Base-by-base conservation (phyloP, 164 flowering plant species). In the Sextonia rubra region DNA sequence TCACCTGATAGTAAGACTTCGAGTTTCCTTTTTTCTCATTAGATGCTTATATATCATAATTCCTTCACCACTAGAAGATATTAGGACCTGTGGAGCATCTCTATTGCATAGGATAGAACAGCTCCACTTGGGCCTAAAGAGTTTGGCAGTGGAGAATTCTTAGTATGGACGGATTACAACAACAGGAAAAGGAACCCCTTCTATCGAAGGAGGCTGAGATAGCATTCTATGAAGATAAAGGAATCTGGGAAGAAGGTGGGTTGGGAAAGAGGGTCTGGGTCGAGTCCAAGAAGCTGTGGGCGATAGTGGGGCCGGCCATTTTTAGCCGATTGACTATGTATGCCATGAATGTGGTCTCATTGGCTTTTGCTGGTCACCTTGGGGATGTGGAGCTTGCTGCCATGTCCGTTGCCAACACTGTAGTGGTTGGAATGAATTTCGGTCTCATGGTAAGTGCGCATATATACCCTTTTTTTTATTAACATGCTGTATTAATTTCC, bases 361-460 rank as follows among this genome's bases (percentile, higher is more conserved):
- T 82, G 74, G 87, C 91, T 32, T 87, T 87, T 62, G 88, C 86
- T 3, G 93, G 91, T 66, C 91, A 87, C 72, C 71, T 87, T 60
- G 90, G 91, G 1, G 88, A 86, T 30, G 80, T 87, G 25, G 83
- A 86, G 47, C 89, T 89, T 68, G 89, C 91, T 25, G 74, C 93
- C 32, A 70, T 89, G 47, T 83, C 92, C 79, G 83, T 88, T 11
- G 88, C 85, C 69, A 81, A 72, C 71, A 80, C 77, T 12, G 88
- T 88, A 47, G 75, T 88, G 24, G 85, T 83, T n/a, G 89, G 88
- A 48, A 84, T 87, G 76, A 80, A 71, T 66, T 85, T 87, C 23
- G 88, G 88, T 63, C 82, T 81, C 74, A 48, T 85, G 80, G 86
- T 83, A 79, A 20, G 9, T 12, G 3, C 22, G 5, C 23, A 24